A percentile compares a stretch with the other conserved stretches of the same genome.
Evolutionary conservation across 2,329 filamentous ascomycete genomes (phyloP).

Genomic region (Metarhizium anisopliae): DNA sequence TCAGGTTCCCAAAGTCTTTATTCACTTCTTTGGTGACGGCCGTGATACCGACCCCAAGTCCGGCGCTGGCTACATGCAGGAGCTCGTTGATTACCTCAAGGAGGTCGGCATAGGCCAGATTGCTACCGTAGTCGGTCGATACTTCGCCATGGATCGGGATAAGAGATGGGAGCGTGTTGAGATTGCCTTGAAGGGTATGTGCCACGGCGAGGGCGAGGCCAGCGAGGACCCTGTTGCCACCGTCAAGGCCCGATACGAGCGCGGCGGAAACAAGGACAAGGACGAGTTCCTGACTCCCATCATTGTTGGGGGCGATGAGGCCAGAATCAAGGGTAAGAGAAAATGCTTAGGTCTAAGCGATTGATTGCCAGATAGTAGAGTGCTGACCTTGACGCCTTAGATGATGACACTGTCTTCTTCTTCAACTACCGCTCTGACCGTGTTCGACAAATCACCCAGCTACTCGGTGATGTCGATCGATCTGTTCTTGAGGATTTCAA

Average conservation of each 20-base stretch:
- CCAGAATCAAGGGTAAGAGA: constrained; percentile 67
- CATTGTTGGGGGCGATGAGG: constrained; percentile 79
- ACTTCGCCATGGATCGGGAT: constrained; percentile 99
- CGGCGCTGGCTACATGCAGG: constrained; percentile 76
- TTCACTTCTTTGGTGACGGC: constrained; percentile 98
- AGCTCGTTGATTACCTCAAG: constrained; percentile 70
- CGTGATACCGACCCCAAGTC: constrained; percentile 98
- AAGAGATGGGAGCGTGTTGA: constrained; percentile 98
- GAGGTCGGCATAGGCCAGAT: constrained; percentile 82
- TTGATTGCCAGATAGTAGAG: neutral
- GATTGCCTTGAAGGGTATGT: constrained; percentile 77
- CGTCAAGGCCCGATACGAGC: constrained; percentile 79
- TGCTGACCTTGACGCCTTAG: constrained; percentile 31
- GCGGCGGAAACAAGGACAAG: constrained; percentile 58
- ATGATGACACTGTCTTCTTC: constrained; percentile 94
- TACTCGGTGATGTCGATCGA: constrained; percentile 85
- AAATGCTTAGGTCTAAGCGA: neutral
- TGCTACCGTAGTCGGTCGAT: constrained; percentile 87
- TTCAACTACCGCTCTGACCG: constrained; percentile 99
- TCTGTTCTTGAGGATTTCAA: constrained; percentile 85
- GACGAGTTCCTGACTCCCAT: constrained; percentile 99
- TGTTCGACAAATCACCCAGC: constrained; percentile 90
- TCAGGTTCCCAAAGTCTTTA: constrained; percentile 82
- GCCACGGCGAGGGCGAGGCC: constrained; percentile 79
- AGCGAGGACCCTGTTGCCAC: constrained; percentile 77